A percentile compares a stretch with the other conserved stretches of the same genome.
Evolutionary conservation across 106 monocot species (phyloP).

Genomic region (Apostasia ramifera): DNA sequence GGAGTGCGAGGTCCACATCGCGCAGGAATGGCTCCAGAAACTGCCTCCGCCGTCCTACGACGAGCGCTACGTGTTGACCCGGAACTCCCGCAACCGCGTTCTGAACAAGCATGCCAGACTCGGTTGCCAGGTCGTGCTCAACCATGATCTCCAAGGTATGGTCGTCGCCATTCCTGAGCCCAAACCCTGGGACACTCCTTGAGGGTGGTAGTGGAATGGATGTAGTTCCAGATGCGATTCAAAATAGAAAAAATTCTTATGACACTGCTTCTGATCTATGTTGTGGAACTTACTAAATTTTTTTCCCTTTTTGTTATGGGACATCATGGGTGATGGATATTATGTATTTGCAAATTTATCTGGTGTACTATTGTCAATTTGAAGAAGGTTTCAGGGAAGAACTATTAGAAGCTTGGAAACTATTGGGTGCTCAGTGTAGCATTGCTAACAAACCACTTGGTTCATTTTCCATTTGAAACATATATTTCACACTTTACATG

Average conservation of each 20-base stretch:
- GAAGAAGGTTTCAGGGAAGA: too few relatives aligned
- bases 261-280: too few relatives aligned
- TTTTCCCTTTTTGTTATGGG: not conserved
- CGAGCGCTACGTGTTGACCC: conserved; percentile 69
- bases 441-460: too few relatives aligned
- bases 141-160: conserved; percentile 70
- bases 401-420: too few relatives aligned
- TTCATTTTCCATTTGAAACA: too few relatives aligned
- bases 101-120: conserved; percentile 79
- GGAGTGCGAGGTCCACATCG: conserved; percentile 93
- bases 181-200: conserved; percentile 90
- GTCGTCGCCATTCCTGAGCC: conserved; percentile 85
- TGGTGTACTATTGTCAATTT: too few relatives aligned
- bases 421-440: too few relatives aligned
- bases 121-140: conserved; percentile 86
- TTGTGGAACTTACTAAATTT: not conserved
- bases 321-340: too few relatives aligned
- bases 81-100: conserved; percentile 58
- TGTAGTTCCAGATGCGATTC: not conserved
- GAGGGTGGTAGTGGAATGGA: not conserved
- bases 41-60: conserved; percentile 68
- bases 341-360: too few relatives aligned
- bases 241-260: not conserved
- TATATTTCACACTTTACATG: too few relatives aligned
- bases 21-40: conserved; percentile 87